Conservation (phyloP, 2,329 filamentous ascomycete species). For the Passalora sequoiae region DNA sequence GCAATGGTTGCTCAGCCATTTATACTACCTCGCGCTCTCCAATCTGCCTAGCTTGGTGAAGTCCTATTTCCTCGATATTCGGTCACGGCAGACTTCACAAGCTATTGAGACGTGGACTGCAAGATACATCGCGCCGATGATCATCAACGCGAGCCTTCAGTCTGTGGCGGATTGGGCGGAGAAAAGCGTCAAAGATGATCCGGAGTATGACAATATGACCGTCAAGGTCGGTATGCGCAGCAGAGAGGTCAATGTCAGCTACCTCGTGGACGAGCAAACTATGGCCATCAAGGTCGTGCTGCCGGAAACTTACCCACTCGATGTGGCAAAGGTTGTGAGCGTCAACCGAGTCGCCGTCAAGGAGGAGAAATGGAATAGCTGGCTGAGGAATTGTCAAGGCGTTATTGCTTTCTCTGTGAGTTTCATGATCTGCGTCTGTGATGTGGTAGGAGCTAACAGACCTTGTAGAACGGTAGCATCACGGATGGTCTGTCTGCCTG, state of each 20-base stretch:
- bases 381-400: slow-evolving; percentile 82
- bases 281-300: slow-evolving; percentile 78
- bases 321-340: slow-evolving; percentile 68
- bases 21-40: slow-evolving; percentile 77
- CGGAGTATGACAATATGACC: slow-evolving; percentile 50
- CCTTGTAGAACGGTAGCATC: slow-evolving; percentile 65
- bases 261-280: slow-evolving; percentile 80
- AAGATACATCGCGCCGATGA: slow-evolving; percentile 68
- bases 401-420: slow-evolving; percentile 81
- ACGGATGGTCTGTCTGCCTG: slow-evolving; percentile 83
- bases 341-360: slow-evolving; percentile 79
- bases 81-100: slow-evolving; percentile 70
- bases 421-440: slow-evolving; percentile 3
- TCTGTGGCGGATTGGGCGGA: slow-evolving; percentile 64
- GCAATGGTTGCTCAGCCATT: slow-evolving; percentile 76
- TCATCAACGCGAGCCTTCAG: slow-evolving; percentile 61
- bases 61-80: slow-evolving; percentile 72
- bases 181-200: slow-evolving; percentile 33
- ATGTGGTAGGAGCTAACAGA: slow-evolving; percentile 6
- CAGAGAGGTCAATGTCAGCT: slow-evolving; percentile 75
- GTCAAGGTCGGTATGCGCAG: slow-evolving; percentile 68
- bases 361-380: slow-evolving; percentile 87
- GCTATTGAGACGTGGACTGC: slow-evolving; percentile 81
- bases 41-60: slow-evolving; percentile 75
- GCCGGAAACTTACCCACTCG: slow-evolving; percentile 76